These are phyloP conservation scores for Diaporthe sp. DNA, from an alignment of 2,329 filamentous ascomycete species.

Conservation along the genomic window DNA sequence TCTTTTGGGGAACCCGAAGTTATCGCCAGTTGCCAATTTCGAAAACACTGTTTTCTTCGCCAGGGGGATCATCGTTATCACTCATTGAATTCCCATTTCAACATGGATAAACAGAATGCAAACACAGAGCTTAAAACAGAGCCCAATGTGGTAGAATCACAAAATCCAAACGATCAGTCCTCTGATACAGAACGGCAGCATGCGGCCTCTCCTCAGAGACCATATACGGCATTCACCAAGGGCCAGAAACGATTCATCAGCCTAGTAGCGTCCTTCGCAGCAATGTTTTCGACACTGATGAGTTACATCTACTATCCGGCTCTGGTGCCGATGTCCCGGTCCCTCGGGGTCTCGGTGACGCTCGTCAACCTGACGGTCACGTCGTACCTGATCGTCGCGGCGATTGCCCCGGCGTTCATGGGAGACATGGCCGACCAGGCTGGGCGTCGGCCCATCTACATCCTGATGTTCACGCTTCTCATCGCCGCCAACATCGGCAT, in stretches of 20 bases:
- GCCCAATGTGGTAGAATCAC: background rate
- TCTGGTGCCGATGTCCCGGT: constrained; percentile 40
- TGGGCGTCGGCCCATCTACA: constrained; percentile 30
- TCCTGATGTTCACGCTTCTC: background rate
- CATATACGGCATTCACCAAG: background rate
- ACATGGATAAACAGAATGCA: no score
- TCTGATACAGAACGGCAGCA: background rate
- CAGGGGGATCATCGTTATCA: no score
- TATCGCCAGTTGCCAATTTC: no score
- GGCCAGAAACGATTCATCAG: constrained; percentile 4
- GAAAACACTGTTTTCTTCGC: no score
- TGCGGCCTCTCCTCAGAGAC: background rate
- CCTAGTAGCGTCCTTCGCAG: constrained; percentile 32
- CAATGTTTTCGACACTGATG: constrained; percentile 44
- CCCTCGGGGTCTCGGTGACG: constrained; percentile 41
- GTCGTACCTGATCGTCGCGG: constrained; percentile 59
- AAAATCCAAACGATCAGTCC: background rate
- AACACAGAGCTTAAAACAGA: no score
- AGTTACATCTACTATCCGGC: constrained; percentile 47
- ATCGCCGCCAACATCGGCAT: constrained; percentile 14
- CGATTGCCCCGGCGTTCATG: constrained; percentile 43
- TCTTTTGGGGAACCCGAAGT: no score
- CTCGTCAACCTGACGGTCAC: constrained; percentile 55
- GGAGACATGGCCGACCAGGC: constrained; percentile 38
- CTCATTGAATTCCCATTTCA: no score